Evolutionary conservation across 768 basidiomycete species (phyloP).

Genomic region (Mycena galericulata): DNA sequence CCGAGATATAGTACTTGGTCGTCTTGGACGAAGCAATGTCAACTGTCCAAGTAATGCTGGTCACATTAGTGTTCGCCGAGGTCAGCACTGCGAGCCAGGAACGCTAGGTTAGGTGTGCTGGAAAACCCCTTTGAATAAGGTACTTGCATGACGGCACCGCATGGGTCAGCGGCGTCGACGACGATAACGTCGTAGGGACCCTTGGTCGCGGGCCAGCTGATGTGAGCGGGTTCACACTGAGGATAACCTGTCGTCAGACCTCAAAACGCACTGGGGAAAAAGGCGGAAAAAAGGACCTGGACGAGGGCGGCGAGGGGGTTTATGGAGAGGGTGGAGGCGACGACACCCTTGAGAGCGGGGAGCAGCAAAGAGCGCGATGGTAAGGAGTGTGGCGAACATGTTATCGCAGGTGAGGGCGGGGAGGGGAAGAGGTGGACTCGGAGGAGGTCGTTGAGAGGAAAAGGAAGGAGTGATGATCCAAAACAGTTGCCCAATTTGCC

Average conservation of each 20-base stretch:
- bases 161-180: constrained; percentile 64
- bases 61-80: constrained; percentile 66
- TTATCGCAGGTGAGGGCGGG: constrained; percentile 47
- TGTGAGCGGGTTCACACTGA: constrained; percentile 64
- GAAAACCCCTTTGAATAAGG: constrained; percentile 6
- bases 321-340: constrained; percentile 64
- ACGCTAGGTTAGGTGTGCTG: constrained; percentile 4
- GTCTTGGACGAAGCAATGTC: constrained; percentile 58
- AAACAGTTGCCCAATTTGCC: too few relatives aligned
- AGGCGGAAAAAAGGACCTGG: constrained; percentile 58
- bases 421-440: constrained; percentile 42
- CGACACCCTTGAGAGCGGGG: constrained; percentile 62
- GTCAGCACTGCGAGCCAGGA: constrained; percentile 59
- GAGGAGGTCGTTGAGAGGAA: constrained; percentile 43
- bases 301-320: constrained; percentile 57
- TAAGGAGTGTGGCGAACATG: constrained; percentile 88
- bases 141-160: constrained; percentile 71
- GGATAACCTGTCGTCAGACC: background rate
- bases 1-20: constrained; percentile 63
- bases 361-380: constrained; percentile 73
- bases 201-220: constrained; percentile 63
- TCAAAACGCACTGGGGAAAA: constrained; percentile 3
- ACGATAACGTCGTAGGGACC: constrained; percentile 71
- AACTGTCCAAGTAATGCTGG: constrained; percentile 57
- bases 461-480: constrained; percentile 29